Conservation (phyloP, 2,329 filamentous ascomycete species). For the Aspergillus amoenus region DNA sequence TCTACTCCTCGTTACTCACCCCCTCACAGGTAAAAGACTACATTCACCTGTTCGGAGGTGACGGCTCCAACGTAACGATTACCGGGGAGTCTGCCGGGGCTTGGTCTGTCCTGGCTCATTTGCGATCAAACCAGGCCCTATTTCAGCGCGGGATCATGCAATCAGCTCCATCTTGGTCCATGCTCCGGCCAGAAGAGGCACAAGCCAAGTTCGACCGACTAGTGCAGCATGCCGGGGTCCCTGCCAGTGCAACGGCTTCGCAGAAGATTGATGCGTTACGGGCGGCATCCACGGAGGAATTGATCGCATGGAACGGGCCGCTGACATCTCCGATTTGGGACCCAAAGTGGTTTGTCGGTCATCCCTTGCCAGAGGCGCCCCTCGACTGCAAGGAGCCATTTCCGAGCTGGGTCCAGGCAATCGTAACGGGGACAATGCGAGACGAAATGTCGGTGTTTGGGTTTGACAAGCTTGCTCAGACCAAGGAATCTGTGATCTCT, state of each 20-base stretch:
- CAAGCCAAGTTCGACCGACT: not conserved
- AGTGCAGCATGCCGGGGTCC: not conserved
- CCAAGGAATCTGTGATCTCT: not conserved
- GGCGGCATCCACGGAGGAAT: not conserved
- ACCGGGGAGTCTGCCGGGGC: constrained; percentile 1
- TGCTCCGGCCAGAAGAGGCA: not conserved
- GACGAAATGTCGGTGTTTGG: not conserved
- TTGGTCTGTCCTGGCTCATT: constrained; percentile 3
- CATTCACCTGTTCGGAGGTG: not conserved
- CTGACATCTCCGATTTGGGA: not conserved
- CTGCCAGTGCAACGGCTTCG: not conserved
- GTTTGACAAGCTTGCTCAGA: not conserved
- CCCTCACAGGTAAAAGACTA: not conserved
- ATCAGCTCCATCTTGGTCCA: not conserved
- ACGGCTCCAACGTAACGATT: not conserved
- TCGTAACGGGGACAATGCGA: not conserved
- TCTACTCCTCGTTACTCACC: not conserved
- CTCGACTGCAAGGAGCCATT: not conserved
- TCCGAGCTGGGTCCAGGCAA: not conserved
- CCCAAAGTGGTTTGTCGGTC: not conserved
- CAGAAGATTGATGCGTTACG: not conserved
- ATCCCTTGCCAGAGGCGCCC: not conserved
- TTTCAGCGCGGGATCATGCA: not conserved
- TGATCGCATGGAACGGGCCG: not conserved
- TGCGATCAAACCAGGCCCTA: not conserved